A percentile compares a stretch with the other conserved stretches of the same genome.
Evolutionary conservation across 345 rosid genomes (phyloP).

Genomic region (Syzygium oleosum): DNA sequence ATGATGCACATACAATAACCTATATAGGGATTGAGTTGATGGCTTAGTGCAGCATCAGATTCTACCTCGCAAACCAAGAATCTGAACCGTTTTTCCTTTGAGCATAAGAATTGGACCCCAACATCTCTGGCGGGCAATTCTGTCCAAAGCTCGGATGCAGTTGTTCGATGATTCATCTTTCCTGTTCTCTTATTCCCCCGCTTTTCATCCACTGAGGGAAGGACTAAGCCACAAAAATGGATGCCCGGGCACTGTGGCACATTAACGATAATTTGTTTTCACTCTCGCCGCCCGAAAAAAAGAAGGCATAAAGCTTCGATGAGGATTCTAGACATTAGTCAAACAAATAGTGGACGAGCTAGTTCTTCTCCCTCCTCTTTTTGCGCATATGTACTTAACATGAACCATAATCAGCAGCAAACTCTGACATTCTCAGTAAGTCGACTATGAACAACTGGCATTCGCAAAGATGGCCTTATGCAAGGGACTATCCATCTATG

Average conservation of each 20-base stretch:
- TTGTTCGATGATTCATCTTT: neutral
- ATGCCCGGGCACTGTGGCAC: neutral
- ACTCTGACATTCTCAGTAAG: neutral
- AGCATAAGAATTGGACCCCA: neutral
- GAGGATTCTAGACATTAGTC: neutral
- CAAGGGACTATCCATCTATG: neutral
- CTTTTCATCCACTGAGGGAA: neutral
- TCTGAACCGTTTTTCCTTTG: neutral
- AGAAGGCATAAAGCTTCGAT: neutral
- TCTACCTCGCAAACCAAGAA: neutral
- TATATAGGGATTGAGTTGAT: neutral
- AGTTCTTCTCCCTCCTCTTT: neutral
- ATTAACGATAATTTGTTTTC: neutral
- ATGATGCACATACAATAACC: neutral
- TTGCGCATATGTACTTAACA: neutral
- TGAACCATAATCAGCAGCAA: neutral
- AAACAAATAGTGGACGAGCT: neutral
- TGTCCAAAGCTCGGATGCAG: neutral
- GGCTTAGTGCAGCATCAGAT: slow-evolving; percentile 9
- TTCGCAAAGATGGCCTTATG: neutral
- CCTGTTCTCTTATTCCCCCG: neutral
- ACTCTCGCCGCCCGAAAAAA: neutral
- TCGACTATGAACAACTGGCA: neutral
- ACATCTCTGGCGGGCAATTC: neutral
- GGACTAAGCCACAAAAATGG: neutral